Evolutionary conservation across 1,284 basidiomycete species (phyloP).

Genomic region (Chondrostereum purpureum): DNA sequence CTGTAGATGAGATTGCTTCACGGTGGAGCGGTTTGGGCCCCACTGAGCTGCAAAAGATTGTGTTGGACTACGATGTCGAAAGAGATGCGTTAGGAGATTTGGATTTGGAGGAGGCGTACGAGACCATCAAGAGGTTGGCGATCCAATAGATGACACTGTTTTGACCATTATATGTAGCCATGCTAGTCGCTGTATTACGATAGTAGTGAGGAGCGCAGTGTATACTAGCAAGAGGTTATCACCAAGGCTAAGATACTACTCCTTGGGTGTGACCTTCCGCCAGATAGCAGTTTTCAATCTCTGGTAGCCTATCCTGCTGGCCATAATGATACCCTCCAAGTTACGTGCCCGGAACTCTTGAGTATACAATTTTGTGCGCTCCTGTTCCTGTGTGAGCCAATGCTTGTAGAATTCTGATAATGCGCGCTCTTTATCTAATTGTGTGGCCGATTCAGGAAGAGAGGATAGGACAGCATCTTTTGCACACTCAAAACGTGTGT

Average conservation of each 20-base stretch:
- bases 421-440: conserved; percentile 53
- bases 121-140: conserved; percentile 55
- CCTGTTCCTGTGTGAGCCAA: conserved; percentile 64
- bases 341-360: conserved; percentile 58
- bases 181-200: no score
- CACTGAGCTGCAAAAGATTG: conserved; percentile 53
- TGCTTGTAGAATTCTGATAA: conserved; percentile 64
- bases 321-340: conserved; percentile 44
- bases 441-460: conserved; percentile 42
- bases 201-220: no score
- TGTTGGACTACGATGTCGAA: conserved; percentile 54
- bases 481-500: conserved; percentile 63
- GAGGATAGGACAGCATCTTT: conserved; percentile 51
- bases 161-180: conserved; percentile 10
- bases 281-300: conserved; percentile 25
- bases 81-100: conserved; percentile 47
- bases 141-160: conserved; percentile 35
- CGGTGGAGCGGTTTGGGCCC: conserved; percentile 64
- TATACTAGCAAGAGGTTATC: no score
- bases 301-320: conserved; percentile 43
- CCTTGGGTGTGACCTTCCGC: background rate
- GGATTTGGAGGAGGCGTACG: conserved; percentile 52
- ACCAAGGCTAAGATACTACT: background rate
- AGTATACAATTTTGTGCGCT: conserved; percentile 51
- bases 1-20: conserved; percentile 49